phyloP scores from a whole-genome alignment of 345 rosid species.

The Aquilaria sinensis region DNA sequence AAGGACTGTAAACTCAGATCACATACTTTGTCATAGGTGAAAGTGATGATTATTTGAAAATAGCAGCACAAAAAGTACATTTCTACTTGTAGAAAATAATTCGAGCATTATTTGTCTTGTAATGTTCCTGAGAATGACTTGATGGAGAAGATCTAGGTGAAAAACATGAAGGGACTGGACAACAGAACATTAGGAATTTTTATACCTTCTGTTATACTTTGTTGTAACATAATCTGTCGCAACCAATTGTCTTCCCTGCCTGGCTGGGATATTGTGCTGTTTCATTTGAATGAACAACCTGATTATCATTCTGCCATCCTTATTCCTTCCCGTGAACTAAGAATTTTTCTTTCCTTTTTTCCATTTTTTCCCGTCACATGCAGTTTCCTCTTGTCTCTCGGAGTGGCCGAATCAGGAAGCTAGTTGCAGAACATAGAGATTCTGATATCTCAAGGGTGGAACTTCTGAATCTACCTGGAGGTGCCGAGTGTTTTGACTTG shows the following conservation, averaged over 20 bases:
- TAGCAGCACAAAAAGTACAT: not conserved
- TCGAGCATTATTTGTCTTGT: not conserved
- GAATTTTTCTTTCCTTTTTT: not conserved
- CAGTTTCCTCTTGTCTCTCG: conserved; percentile 95
- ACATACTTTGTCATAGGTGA: too few relatives aligned
- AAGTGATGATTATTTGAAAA: too few relatives aligned
- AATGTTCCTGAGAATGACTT: too few relatives aligned
- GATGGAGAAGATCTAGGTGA: not conserved
- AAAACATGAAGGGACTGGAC: too few relatives aligned
- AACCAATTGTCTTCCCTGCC: too few relatives aligned
- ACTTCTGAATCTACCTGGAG: conserved; percentile 90
- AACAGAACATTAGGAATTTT: too few relatives aligned
- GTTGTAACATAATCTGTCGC: too few relatives aligned
- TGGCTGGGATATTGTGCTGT: too few relatives aligned
- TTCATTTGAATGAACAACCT: too few relatives aligned
- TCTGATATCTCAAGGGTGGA: conserved; percentile 84
- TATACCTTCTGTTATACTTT: too few relatives aligned
- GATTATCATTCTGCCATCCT: too few relatives aligned
- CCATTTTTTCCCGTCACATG: conserved; percentile 12
- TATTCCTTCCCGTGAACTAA: not conserved
- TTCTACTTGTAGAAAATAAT: not conserved
- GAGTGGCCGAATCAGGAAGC: conserved; percentile 74
- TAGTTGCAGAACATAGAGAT: conserved; percentile 87
- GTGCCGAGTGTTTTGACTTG: conserved; percentile 71
- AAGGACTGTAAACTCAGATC: not conserved